These are phyloP conservation scores for Exophiala sp. DNA, from an alignment of 2,329 filamentous ascomycete species.

Conservation along the genomic window DNA sequence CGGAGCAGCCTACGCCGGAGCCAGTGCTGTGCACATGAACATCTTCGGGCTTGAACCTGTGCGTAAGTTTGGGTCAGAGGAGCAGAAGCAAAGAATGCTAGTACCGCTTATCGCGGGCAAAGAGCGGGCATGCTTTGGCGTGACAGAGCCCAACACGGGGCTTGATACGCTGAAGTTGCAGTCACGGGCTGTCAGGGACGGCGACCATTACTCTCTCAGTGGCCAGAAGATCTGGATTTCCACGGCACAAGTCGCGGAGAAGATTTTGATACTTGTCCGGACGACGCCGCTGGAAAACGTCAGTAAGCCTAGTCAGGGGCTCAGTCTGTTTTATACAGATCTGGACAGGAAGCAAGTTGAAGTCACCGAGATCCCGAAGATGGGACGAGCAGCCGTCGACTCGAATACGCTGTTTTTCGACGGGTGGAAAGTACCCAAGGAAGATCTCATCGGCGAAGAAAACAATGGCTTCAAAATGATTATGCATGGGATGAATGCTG, in stretches of 20 bases:
- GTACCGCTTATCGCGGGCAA: conserved; percentile 39
- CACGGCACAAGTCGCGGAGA: conserved; percentile 44
- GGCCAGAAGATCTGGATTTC: conserved; percentile 47
- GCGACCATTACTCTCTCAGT: conserved; percentile 34
- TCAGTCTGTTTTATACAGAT: conserved; percentile 47
- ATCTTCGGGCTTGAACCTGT: conserved; percentile 48
- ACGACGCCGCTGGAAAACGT: conserved; percentile 43
- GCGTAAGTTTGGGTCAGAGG: conserved; percentile 42
- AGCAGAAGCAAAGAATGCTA: conserved; percentile 42
- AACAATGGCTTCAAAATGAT: conserved; percentile 47
- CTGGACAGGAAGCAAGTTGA: conserved; percentile 37
- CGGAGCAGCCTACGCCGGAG: conserved; percentile 43
- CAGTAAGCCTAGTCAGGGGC: conserved; percentile 40
- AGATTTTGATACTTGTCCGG: conserved; percentile 42
- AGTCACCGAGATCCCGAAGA: conserved; percentile 45
- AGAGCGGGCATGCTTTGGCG: conserved; percentile 43
- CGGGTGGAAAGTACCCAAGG: conserved; percentile 39
- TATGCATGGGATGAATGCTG: conserved; percentile 39
- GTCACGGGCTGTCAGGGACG: conserved; percentile 34
- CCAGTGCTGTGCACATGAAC: conserved; percentile 47
- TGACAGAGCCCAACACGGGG: conserved; percentile 45
- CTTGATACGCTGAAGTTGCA: conserved; percentile 43
- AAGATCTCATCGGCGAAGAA: conserved; percentile 42
- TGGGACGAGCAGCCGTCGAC: conserved; percentile 45
- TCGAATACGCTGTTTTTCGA: conserved; percentile 46